phyloP scores from a whole-genome alignment of 2,329 filamentous ascomycete genomes.

The Talaromyces sp. region DNA sequence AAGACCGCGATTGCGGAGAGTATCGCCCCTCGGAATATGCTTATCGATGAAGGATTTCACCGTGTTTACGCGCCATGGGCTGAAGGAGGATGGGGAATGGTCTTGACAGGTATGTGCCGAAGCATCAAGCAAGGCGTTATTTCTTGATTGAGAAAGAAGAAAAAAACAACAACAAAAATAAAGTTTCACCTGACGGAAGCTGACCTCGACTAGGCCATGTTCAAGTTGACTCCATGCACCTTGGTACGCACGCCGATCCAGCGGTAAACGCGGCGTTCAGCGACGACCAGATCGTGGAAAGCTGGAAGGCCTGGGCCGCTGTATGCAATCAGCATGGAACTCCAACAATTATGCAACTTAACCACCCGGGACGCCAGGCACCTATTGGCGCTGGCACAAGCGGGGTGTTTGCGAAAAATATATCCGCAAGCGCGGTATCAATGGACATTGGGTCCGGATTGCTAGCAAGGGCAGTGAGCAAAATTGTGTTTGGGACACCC shows the following conservation, averaged over 20 bases:
- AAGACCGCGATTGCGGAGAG: constrained; percentile 8
- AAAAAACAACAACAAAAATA: no score
- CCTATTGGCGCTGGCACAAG: constrained; percentile 34
- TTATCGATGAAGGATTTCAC: constrained; percentile 10
- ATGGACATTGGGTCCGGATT: constrained; percentile 32
- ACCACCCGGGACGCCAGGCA: constrained; percentile 42
- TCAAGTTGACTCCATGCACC: constrained; percentile 41
- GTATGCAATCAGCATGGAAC: constrained; percentile 33
- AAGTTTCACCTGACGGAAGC: no score
- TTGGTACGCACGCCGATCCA: constrained; percentile 26
- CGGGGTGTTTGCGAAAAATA: constrained; percentile 20
- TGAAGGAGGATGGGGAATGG: constrained; percentile 34
- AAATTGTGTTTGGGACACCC: constrained; percentile 43
- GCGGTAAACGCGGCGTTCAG: constrained; percentile 8
- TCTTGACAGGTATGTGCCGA: constrained; percentile 36
- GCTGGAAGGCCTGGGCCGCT: constrained; percentile 24
- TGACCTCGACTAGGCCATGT: constrained; percentile 25
- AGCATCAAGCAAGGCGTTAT: background rate
- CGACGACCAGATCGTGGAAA: constrained; percentile 10
- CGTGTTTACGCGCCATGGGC: constrained; percentile 47
- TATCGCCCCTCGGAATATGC: constrained; percentile 2
- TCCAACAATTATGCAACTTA: constrained; percentile 39
- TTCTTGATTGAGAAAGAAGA: background rate
- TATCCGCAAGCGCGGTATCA: constrained; percentile 36
- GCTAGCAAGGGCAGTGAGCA: constrained; percentile 25